Evolutionary conservation across 2,329 filamentous ascomycete species (phyloP).

Genomic region (Sodiomyces alkalinus): DNA sequence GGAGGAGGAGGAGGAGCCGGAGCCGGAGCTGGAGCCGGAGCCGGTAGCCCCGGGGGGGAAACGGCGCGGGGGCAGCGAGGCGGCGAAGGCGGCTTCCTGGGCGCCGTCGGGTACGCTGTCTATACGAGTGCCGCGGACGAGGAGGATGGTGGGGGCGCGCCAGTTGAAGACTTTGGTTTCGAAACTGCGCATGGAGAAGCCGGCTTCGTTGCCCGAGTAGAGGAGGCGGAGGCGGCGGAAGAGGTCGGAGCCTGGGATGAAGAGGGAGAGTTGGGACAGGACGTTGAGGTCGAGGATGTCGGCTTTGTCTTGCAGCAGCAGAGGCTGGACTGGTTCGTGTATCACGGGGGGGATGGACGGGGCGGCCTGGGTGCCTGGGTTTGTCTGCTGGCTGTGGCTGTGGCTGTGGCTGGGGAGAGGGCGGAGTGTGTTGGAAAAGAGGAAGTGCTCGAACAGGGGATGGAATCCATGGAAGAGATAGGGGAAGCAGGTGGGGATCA

Average conservation of each 20-base stretch:
- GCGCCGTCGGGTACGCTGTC: constrained; percentile 29
- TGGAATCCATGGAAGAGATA: constrained; percentile 54
- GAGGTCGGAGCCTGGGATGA: constrained; percentile 47
- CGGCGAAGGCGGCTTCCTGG: constrained; percentile 39
- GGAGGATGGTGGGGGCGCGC: constrained; percentile 56
- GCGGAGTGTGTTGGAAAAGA: constrained; percentile 53
- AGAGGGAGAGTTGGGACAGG: constrained; percentile 58
- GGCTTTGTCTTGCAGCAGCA: constrained; percentile 34
- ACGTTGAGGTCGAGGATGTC: constrained; percentile 51
- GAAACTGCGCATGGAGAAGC: constrained; percentile 66
- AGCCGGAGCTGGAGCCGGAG: too few species aligned
- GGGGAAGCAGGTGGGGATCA: constrained; percentile 45
- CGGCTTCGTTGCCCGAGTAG: constrained; percentile 55
- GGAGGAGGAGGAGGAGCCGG: too few species aligned
- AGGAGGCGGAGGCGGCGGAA: constrained; percentile 52
- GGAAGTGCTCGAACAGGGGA: constrained; percentile 57
- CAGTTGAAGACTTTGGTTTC: constrained; percentile 65
- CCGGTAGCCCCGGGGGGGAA: constrained; percentile 35
- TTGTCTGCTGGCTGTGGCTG: not conserved
- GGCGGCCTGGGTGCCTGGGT: constrained; percentile 1
- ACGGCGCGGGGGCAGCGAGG: constrained; percentile 47
- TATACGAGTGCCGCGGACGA: constrained; percentile 50
- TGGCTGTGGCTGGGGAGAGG: constrained; percentile 2
- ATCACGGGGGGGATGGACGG: constrained; percentile 3
- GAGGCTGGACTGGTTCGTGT: constrained; percentile 24